A percentile compares a stretch with the other conserved stretches of the same genome.
phyloP scores from a whole-genome alignment of 306 rosid species.

The Mimosa bimucronata region DNA sequence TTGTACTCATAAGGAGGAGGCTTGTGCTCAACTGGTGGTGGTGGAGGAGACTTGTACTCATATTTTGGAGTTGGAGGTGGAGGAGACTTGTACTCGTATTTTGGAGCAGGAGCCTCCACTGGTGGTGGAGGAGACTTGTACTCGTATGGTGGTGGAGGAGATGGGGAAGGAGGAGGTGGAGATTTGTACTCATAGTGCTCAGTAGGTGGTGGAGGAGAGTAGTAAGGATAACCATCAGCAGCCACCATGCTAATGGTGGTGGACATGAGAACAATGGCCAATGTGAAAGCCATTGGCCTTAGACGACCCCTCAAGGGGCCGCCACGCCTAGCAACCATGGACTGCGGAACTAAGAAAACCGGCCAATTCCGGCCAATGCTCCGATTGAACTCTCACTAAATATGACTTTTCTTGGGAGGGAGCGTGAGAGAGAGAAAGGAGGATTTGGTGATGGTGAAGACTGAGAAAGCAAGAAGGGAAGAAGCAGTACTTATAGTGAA shows the following conservation, averaged over 20 bases:
- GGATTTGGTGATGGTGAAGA: constrained; percentile 30
- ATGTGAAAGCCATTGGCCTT: constrained; percentile 70
- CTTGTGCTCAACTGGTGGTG: constrained; percentile 22
- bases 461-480: constrained; percentile 44
- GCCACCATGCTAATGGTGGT: constrained; percentile 62
- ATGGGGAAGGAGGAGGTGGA: background rate
- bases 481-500: constrained; percentile 49
- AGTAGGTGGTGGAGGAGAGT: constrained; percentile 72
- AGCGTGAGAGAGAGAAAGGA: constrained; percentile 6
- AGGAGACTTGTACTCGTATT: background rate
- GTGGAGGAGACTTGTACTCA: constrained; percentile 34
- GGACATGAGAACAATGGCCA: constrained; percentile 60
- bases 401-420: constrained; percentile 1
- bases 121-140: constrained; percentile 24
- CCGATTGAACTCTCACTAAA: constrained; percentile 27
- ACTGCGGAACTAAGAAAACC: constrained; percentile 18
- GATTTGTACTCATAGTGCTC: constrained; percentile 43
- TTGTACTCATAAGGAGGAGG: constrained; percentile 43
- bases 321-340: constrained; percentile 65
- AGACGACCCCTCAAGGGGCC: constrained; percentile 76
- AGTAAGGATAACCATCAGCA: constrained; percentile 75
- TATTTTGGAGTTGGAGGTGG: constrained; percentile 25
- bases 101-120: background rate
- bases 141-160: constrained; percentile 32
- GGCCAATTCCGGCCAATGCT: constrained; percentile 44